A percentile compares a stretch with the other conserved stretches of the same genome.
Conservation (phyloP, 345 rosid genomes). For the Arabidopsis thaliana region DNA sequence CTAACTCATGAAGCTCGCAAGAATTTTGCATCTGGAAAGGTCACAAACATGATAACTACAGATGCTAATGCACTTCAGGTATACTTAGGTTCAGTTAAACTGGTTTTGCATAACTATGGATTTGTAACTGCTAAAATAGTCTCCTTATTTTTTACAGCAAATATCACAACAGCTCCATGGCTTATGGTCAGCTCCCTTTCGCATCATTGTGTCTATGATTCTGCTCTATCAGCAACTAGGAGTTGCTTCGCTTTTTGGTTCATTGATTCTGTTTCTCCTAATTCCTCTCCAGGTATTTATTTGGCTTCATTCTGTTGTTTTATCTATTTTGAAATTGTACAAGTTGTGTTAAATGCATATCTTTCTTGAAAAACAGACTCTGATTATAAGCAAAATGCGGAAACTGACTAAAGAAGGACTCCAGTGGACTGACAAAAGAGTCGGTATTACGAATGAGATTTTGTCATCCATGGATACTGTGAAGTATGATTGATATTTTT, state of each 20-base stretch:
- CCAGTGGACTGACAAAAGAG: constrained; percentile 94
- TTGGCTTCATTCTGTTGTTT: constrained; percentile 9
- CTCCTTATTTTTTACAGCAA: constrained; percentile 57
- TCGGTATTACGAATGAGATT: constrained; percentile 88
- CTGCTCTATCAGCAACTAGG: constrained; percentile 91
- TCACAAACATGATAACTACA: constrained; percentile 95
- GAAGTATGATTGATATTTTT: constrained; percentile 63
- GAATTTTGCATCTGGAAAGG: constrained; percentile 85
- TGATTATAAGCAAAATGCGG: constrained; percentile 85
- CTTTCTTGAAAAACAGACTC: constrained; percentile 57
- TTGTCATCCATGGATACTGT: constrained; percentile 94
- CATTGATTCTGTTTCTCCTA: constrained; percentile 74
- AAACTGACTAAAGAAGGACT: constrained; percentile 88
- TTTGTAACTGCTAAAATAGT: constrained; percentile 20
- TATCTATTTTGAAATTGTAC: not conserved
- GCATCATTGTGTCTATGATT: constrained; percentile 76
- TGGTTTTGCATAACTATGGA: constrained; percentile 10
- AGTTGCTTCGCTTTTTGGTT: constrained; percentile 88
- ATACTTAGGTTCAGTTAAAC: constrained; percentile 17
- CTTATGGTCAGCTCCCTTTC: constrained; percentile 97
- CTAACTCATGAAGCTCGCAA: constrained; percentile 84
- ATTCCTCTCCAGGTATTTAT: constrained; percentile 82
- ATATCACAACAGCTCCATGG: constrained; percentile 82
- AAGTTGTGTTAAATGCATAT: constrained; percentile 17
- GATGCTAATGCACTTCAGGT: constrained; percentile 95